Evolutionary conservation across 129 eudicot species (phyloP).

Genomic region (Solidago caesia): DNA sequence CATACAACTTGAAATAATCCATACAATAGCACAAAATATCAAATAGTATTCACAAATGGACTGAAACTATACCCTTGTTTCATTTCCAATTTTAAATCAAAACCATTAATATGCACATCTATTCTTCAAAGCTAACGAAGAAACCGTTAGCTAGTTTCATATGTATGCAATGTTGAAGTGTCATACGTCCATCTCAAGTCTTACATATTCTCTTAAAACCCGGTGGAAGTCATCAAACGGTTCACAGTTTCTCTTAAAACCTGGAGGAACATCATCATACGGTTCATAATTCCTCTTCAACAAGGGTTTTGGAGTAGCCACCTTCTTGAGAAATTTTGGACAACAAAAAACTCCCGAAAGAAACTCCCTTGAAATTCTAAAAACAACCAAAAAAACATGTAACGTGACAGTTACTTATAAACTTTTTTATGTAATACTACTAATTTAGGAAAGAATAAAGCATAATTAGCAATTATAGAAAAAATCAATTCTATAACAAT

Average conservation of each 20-base stretch:
- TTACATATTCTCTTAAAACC: slow-evolving; percentile 6
- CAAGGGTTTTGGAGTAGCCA: background rate
- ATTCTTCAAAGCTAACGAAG: slow-evolving; percentile 5
- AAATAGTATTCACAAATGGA: too few relatives aligned
- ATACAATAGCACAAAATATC: too few relatives aligned
- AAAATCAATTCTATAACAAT: too few relatives aligned
- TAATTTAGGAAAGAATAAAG: too few relatives aligned
- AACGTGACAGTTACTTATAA: background rate
- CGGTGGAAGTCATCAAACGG: too few relatives aligned
- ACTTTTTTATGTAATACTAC: too few relatives aligned
- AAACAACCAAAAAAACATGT: background rate
- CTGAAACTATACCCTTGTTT: too few relatives aligned
- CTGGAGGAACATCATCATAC: slow-evolving; percentile 29
- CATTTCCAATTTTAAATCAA: too few relatives aligned
- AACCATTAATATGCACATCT: too few relatives aligned
- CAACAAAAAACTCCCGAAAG: slow-evolving; percentile 58
- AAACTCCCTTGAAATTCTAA: slow-evolving; percentile 29
- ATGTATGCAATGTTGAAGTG: background rate
- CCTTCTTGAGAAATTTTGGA: background rate
- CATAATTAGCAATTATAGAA: too few relatives aligned
- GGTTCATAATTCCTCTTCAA: background rate
- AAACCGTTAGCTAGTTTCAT: background rate
- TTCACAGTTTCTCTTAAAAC: too few relatives aligned
- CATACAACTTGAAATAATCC: too few relatives aligned
- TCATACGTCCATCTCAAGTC: background rate